Percentiles rank a stretch among this genome's conserved stretches.
Conservation (phyloP, 163 green algal genomes). For the Chloroidium sp. region DNA sequence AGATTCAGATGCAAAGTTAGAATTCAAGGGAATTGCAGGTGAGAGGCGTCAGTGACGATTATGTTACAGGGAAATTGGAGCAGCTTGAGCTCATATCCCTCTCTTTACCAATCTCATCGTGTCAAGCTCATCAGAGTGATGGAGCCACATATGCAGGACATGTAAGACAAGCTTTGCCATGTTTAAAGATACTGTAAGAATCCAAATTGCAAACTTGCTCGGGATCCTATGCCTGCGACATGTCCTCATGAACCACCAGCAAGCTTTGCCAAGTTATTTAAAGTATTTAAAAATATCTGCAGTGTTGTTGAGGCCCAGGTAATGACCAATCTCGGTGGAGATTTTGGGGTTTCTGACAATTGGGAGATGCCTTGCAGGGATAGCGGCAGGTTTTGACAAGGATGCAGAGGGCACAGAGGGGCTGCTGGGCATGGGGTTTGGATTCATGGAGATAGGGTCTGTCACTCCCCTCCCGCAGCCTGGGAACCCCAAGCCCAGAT, state of each 20-base stretch:
- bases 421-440: slow-evolving; percentile 84
- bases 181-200: no score
- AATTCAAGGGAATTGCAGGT: no score
- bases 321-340: background rate
- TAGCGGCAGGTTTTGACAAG: slow-evolving; percentile 98
- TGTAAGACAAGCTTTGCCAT: no score
- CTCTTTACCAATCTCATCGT: no score
- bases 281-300: background rate
- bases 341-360: background rate
- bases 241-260: background rate
- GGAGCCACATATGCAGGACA: no score
- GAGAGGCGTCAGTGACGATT: no score
- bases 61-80: no score
- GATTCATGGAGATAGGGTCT: slow-evolving; percentile 93
- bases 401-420: slow-evolving; percentile 71
- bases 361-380: slow-evolving; percentile 31
- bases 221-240: no score
- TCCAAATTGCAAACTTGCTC: no score
- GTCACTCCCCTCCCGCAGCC: slow-evolving; percentile 88
- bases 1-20: no score
- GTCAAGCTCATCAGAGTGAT: no score
- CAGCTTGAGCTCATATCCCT: no score
- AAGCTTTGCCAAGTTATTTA: background rate
- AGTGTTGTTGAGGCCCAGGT: background rate
- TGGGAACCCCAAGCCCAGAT: slow-evolving; percentile 86